Conservation (phyloP, 1,139 yeast species). For the Fermentozyma sake region DNA sequence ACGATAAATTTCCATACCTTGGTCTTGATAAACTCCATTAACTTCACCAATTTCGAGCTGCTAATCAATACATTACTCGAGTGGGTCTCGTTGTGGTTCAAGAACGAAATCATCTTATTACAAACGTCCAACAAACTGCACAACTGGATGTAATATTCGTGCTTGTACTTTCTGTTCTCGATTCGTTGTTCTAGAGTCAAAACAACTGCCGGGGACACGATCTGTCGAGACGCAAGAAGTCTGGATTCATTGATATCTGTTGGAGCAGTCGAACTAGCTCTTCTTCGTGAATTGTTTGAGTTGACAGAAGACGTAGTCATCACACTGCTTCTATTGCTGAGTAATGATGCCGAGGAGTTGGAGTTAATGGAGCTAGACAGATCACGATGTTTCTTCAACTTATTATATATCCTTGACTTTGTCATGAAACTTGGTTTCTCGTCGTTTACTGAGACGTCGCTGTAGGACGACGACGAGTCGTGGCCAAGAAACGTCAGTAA, state of each 20-base stretch:
- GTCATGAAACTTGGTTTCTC: constrained; percentile 17
- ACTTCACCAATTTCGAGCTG: constrained; percentile 19
- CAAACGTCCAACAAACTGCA: constrained; percentile 9
- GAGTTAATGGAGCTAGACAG: constrained; percentile 31
- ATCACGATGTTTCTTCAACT: constrained; percentile 37
- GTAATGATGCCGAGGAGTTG: constrained; percentile 16
- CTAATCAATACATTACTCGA: constrained; percentile 12
- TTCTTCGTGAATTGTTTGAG: constrained; percentile 18
- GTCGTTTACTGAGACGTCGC: too few relatives aligned
- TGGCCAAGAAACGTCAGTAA: constrained; percentile 22
- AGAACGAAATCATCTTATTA: constrained; percentile 13
- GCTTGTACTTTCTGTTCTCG: constrained; percentile 33
- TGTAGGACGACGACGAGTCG: too few relatives aligned
- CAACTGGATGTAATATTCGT: constrained; percentile 33
- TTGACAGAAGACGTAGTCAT: constrained; percentile 19
- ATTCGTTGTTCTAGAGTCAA: constrained; percentile 21
- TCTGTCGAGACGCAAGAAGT: constrained; percentile 6
- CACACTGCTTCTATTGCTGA: constrained; percentile 23
- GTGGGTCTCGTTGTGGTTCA: constrained; percentile 14
- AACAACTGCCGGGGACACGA: constrained; percentile 11
- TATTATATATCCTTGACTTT: constrained; percentile 35
- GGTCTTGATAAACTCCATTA: constrained; percentile 36
- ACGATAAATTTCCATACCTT: constrained; percentile 35
- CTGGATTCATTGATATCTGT: constrained; percentile 12
- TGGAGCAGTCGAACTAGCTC: constrained; percentile 20